These are phyloP conservation scores for Pigoraptor vietnamica DNA, from an alignment of 78 protist species.

Conservation along the genomic window DNA sequence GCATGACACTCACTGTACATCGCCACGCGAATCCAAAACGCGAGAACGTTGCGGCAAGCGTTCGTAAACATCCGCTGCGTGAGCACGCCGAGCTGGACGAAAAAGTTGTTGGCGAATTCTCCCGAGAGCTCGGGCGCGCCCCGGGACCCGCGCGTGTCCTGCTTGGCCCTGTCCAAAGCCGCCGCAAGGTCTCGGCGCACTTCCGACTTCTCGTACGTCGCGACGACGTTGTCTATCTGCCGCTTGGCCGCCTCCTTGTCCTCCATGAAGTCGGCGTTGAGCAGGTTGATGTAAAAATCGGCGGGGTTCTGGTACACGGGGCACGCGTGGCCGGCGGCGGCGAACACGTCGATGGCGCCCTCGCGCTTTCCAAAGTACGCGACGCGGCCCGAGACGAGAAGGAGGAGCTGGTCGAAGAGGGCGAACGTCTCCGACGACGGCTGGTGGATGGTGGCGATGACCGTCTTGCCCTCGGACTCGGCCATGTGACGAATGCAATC, in stretches of 20 bases:
- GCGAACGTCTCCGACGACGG: constrained; percentile 35
- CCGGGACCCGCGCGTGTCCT: background rate
- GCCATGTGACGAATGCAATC: background rate
- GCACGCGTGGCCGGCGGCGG: background rate
- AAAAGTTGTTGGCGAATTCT: background rate
- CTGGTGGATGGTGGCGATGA: constrained; percentile 57
- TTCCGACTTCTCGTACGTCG: background rate
- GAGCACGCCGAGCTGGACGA: background rate
- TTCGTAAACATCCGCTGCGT: background rate
- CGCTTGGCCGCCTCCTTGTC: background rate
- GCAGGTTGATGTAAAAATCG: background rate
- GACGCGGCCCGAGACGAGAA: constrained; percentile 13
- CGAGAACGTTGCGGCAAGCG: background rate
- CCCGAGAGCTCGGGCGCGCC: background rate
- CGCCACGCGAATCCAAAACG: constrained; percentile 20
- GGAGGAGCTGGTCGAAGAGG: constrained; percentile 16
- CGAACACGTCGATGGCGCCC: constrained; percentile 4
- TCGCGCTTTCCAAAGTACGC: constrained; percentile 9
- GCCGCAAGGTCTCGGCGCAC: background rate
- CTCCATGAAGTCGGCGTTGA: background rate
- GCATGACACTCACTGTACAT: constrained; percentile 11
- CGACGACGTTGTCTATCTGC: background rate
- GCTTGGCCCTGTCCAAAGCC: background rate
- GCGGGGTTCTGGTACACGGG: background rate
- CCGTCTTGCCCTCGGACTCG: background rate